Conservation (phyloP, 208 protist species). For the Acanthamoeba healyi region DNA sequence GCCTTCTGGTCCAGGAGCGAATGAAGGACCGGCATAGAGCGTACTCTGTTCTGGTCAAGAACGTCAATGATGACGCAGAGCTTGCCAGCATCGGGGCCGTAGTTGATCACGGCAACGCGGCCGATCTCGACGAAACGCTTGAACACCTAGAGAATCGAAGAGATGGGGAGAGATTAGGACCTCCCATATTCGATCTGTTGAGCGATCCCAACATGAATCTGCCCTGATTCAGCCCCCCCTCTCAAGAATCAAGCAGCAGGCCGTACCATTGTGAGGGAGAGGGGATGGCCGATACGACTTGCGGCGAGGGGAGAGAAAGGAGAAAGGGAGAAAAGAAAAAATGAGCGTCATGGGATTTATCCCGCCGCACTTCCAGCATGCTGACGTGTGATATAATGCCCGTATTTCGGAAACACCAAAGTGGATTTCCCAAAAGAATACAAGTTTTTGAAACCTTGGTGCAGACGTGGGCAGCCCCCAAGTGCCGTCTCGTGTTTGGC, state of each 20-base stretch:
- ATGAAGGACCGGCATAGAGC: neutral
- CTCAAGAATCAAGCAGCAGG: neutral
- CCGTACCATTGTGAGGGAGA: slow-evolving; percentile 3
- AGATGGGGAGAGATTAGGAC: neutral
- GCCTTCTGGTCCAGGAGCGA: neutral
- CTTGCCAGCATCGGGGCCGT: slow-evolving; percentile 78
- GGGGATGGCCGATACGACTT: neutral
- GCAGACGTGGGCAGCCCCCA: too few species aligned
- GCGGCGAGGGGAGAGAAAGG: slow-evolving; percentile 32
- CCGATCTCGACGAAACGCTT: slow-evolving; percentile 85
- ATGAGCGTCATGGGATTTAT: neutral
- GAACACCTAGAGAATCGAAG: neutral
- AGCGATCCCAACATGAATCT: neutral
- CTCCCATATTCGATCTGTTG: neutral
- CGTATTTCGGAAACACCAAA: neutral
- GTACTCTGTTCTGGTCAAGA: slow-evolving; percentile 83
- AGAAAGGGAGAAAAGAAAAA: slow-evolving; percentile 30
- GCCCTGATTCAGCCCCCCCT: neutral
- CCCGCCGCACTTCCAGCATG: neutral
- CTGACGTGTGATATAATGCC: neutral
- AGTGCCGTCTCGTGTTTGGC: too few species aligned
- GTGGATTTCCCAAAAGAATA: too few species aligned
- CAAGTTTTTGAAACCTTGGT: too few species aligned
- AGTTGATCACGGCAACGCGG: slow-evolving; percentile 83
- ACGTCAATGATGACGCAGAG: slow-evolving; percentile 81